Evolutionary conservation across 1,139 yeast species (phyloP).

Genomic region (Wickerhamomyces sp.): DNA sequence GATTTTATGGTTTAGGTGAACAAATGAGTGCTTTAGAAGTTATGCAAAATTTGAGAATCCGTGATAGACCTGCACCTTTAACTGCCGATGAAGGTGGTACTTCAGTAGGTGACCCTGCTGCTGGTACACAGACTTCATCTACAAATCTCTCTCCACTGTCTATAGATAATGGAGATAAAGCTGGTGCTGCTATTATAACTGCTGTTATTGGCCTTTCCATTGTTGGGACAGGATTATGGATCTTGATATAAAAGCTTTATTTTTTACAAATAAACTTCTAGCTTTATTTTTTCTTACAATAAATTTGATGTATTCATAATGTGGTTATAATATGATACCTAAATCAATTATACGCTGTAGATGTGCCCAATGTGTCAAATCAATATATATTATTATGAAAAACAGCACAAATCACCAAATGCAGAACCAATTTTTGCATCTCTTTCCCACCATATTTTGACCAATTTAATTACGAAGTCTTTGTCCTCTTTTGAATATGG

Average conservation of each 20-base stretch:
- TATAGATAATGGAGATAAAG: constrained; percentile 61
- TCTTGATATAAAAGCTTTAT: constrained; percentile 39
- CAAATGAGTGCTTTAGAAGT: constrained; percentile 86
- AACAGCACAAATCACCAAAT: constrained; percentile 32
- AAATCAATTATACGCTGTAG: too few relatives aligned
- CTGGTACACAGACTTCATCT: constrained; percentile 42
- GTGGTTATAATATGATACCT: too few relatives aligned
- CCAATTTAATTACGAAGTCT: constrained; percentile 50
- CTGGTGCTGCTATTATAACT: constrained; percentile 88
- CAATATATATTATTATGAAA: constrained; percentile 9
- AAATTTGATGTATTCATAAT: neutral
- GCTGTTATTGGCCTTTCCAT: constrained; percentile 65
- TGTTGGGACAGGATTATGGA: constrained; percentile 70
- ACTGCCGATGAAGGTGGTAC: constrained; percentile 59
- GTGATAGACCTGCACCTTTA: constrained; percentile 52
- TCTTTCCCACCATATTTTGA: constrained; percentile 52
- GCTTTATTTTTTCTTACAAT: neutral
- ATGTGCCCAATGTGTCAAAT: too few relatives aligned
- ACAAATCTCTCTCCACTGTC: constrained; percentile 41
- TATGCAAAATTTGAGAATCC: constrained; percentile 58
- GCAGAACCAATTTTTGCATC: constrained; percentile 33
- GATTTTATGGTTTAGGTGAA: constrained; percentile 84
- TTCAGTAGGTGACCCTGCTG: constrained; percentile 53
- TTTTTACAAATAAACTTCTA: neutral
- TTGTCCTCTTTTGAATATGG: constrained; percentile 59